Evolutionary conservation across 2,329 filamentous ascomycete species (phyloP).

Genomic region (Zasmidium citrigriseum): DNA sequence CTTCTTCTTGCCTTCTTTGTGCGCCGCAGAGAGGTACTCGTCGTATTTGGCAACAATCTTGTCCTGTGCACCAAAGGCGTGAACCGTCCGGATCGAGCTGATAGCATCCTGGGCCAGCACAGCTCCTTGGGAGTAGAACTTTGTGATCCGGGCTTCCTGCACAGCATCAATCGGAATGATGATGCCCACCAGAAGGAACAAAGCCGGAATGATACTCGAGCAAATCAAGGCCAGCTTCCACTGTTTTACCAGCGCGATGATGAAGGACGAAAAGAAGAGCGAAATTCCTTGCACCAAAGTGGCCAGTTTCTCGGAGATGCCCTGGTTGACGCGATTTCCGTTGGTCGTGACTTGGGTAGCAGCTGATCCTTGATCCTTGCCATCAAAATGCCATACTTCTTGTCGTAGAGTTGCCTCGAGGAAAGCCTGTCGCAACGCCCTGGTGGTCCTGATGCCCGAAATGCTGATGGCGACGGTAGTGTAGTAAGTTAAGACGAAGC

Average conservation of each 20-base stretch:
- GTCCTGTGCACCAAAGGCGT: constrained; percentile 50
- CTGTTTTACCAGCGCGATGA: constrained; percentile 43
- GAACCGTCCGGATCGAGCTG: constrained; percentile 52
- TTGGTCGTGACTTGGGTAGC: constrained; percentile 29
- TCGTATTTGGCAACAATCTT: constrained; percentile 48
- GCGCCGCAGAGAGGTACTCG: constrained; percentile 43
- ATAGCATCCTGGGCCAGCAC: constrained; percentile 54
- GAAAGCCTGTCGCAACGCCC: constrained; percentile 60
- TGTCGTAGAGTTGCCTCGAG: constrained; percentile 65
- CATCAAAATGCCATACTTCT: constrained; percentile 68
- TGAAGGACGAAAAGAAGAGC: constrained; percentile 42
- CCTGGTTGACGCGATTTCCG: constrained; percentile 41
- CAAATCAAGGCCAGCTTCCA: constrained; percentile 50
- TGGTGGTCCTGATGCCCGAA: constrained; percentile 53
- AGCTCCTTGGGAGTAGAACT: constrained; percentile 46
- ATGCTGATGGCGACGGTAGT: constrained; percentile 46
- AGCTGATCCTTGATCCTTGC: constrained; percentile 52
- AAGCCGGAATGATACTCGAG: constrained; percentile 50
- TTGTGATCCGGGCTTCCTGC: constrained; percentile 37
- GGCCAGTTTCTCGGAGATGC: constrained; percentile 44
- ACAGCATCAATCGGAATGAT: constrained; percentile 39
- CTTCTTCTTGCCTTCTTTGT: constrained; percentile 48
- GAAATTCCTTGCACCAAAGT: constrained; percentile 37
- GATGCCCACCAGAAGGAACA: constrained; percentile 35
- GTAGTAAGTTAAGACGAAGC: constrained; percentile 64